Conservation (phyloP, 306 rosid species). For the Echinosophora koreensis region DNA sequence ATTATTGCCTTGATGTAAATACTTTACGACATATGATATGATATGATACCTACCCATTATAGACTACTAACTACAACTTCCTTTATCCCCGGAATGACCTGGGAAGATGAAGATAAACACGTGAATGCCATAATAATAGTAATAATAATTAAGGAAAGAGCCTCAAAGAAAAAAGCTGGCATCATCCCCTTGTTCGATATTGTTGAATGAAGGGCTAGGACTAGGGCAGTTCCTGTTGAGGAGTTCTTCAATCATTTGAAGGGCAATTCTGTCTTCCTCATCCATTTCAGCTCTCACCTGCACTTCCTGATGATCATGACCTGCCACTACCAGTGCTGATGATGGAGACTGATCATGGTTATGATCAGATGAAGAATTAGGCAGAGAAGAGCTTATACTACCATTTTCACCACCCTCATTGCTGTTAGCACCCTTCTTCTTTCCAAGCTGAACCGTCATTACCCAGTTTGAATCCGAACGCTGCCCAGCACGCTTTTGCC, state of each 20-base stretch:
- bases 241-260: conserved; percentile 96
- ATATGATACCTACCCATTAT: conserved; percentile 4
- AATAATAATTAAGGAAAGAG: background rate
- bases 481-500: conserved; percentile 85
- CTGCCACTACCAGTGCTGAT: background rate
- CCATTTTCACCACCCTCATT: background rate
- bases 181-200: conserved; percentile 43
- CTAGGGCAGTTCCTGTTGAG: conserved; percentile 67
- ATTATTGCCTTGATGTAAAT: background rate
- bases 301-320: conserved; percentile 13
- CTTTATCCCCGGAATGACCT: conserved; percentile 13
- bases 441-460: conserved; percentile 72
- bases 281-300: conserved; percentile 45
- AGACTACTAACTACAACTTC: background rate
- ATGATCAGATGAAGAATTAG: background rate
- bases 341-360: conserved; percentile 30
- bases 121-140: conserved; percentile 35
- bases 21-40: background rate
- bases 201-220: conserved; percentile 55
- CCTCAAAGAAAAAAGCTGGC: conserved; percentile 45
- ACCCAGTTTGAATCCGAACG: conserved; percentile 82
- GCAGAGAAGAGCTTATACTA: background rate
- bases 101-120: conserved; percentile 24
- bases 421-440: conserved; percentile 6
- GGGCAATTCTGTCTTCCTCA: conserved; percentile 78